Conservation (phyloP, 495 filamentous ascomycete genomes). For the Jackrogersella minutella region DNA sequence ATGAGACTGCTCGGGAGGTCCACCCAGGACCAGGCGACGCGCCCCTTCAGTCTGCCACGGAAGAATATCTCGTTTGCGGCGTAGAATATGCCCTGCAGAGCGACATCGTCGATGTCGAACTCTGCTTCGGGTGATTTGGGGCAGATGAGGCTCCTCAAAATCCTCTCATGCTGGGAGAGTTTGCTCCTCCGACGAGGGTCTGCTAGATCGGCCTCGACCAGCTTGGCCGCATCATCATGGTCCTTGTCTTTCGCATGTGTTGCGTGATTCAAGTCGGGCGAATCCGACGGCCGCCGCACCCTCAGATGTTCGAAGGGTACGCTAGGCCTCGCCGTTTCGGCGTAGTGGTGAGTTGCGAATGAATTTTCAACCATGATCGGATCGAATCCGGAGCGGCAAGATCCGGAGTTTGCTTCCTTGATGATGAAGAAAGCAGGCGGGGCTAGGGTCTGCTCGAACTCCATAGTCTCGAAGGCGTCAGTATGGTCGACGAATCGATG, state of each 20-base stretch:
- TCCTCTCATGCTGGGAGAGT: constrained; percentile 59
- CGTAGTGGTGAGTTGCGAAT: constrained; percentile 9
- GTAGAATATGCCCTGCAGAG: constrained; percentile 58
- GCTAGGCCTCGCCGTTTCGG: constrained; percentile 5
- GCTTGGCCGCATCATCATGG: constrained; percentile 51
- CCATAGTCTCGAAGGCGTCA: constrained; percentile 16
- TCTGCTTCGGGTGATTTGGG: constrained; percentile 49
- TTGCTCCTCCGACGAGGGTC: constrained; percentile 51
- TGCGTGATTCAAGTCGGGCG: constrained; percentile 14
- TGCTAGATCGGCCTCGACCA: constrained; percentile 52
- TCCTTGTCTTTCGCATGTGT: constrained; percentile 27
- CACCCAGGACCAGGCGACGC: constrained; percentile 63
- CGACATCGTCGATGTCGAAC: constrained; percentile 58
- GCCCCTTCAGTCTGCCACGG: constrained; percentile 54
- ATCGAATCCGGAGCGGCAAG: constrained; percentile 9
- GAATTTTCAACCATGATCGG: constrained; percentile 20
- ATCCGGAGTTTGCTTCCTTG: constrained; percentile 31
- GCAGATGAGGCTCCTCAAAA: constrained; percentile 57
- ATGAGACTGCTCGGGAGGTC: constrained; percentile 53
- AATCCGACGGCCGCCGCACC: constrained; percentile 21
- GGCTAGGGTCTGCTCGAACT: constrained; percentile 27
- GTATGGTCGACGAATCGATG: constrained; percentile 28
- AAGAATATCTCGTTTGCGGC: constrained; percentile 64
- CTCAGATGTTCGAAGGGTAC: constrained; percentile 26
- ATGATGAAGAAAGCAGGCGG: constrained; percentile 44